Percentiles rank a stretch among this genome's conserved stretches.
These are phyloP conservation scores for Eragrostis curvula DNA, from an alignment of 176 grass and related monocot genomes.

Conservation along the genomic window DNA sequence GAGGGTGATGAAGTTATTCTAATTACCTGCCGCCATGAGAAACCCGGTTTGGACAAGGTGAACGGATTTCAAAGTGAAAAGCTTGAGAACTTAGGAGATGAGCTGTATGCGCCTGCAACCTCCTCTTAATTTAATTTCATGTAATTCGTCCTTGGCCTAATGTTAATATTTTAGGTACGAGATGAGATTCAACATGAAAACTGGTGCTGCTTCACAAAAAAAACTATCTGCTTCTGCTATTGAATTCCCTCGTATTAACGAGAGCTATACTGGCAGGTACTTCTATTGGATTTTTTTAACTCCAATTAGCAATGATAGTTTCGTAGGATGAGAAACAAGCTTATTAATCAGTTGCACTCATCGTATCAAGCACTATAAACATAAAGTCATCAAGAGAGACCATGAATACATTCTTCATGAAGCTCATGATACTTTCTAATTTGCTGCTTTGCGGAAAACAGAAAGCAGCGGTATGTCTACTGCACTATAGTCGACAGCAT, in stretches of 20 bases:
- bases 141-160: neutral
- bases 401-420: neutral
- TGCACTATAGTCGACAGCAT: conserved; percentile 71
- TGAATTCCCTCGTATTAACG: conserved; percentile 94
- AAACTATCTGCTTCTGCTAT: conserved; percentile 80
- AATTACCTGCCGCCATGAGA: conserved; percentile 78
- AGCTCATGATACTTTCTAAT: neutral
- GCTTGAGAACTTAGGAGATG: conserved; percentile 74
- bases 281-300: neutral
- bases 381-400: neutral
- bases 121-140: conserved; percentile 35
- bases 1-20: conserved; percentile 88
- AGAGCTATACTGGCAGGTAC: conserved; percentile 87
- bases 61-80: conserved; percentile 66
- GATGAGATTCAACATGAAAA: conserved; percentile 97
- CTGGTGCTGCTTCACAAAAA: conserved; percentile 79
- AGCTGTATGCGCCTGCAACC: conserved; percentile 58
- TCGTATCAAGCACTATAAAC: neutral
- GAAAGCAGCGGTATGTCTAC: conserved; percentile 83
- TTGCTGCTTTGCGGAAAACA: conserved; percentile 33
- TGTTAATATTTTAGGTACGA: conserved; percentile 63
- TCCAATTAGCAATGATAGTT: neutral
- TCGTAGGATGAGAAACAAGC: neutral
- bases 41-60: conserved; percentile 82
- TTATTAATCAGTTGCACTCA: conserved; percentile 16